A percentile compares a stretch with the other conserved stretches of the same genome.
Conservation (phyloP, 1,284 basidiomycete species). For the Irpex sp. region DNA sequence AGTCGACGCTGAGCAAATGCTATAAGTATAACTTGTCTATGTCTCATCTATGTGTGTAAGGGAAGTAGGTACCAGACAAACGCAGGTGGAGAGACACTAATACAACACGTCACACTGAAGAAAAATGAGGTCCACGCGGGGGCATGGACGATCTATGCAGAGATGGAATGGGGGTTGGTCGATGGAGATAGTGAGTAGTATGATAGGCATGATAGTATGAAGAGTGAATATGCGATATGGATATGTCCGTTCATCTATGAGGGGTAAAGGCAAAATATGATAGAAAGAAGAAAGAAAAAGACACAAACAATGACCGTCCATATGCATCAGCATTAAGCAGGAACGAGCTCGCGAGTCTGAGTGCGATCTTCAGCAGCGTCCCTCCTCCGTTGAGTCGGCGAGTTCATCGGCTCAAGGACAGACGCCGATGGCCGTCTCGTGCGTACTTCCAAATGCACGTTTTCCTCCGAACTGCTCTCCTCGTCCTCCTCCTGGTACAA, state of each 20-base stretch:
- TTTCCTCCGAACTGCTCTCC: conserved; percentile 22
- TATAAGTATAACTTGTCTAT: not conserved
- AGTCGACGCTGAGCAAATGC: no score
- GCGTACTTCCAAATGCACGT: conserved; percentile 26
- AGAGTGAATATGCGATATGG: not conserved
- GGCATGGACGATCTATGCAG: not conserved
- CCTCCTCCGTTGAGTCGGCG: conserved; percentile 10
- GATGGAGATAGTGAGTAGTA: not conserved
- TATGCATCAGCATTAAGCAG: not conserved
- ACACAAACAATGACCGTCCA: conserved; percentile 4
- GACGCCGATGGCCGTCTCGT: conserved; percentile 25
- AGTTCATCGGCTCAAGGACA: conserved; percentile 13
- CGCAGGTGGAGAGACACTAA: not conserved
- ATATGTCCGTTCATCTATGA: conserved; percentile 1
- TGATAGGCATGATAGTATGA: not conserved
- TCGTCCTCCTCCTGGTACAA: conserved; percentile 34
- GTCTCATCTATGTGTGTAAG: not conserved
- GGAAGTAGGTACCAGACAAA: not conserved
- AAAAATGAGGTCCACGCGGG: not conserved
- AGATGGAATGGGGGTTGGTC: not conserved
- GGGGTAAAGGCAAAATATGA: not conserved
- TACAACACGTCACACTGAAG: not conserved
- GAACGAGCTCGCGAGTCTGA: no score
- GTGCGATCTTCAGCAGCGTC: not conserved
- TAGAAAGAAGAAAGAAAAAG: not conserved